A percentile compares a stretch with the other conserved stretches of the same genome.
Evolutionary conservation across 2,329 filamentous ascomycete genomes (phyloP).

Genomic region (Alternaria sp.): DNA sequence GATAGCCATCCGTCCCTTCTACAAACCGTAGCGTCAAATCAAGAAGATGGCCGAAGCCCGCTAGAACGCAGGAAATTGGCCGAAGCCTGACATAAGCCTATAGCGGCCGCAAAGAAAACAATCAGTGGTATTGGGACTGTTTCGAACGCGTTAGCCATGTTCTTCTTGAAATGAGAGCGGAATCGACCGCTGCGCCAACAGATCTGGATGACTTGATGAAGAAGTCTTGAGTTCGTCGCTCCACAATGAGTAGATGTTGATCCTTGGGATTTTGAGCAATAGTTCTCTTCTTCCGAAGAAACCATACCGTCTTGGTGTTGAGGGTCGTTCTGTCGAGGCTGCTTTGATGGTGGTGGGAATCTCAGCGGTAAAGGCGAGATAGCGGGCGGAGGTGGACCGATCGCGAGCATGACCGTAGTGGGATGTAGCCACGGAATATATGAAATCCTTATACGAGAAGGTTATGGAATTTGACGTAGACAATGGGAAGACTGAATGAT

Average conservation of each 20-base stretch:
- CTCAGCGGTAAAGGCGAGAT: not conserved
- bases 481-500: not conserved
- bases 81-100: not conserved
- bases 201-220: slow-evolving; percentile 10
- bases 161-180: not conserved
- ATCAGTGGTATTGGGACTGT: not conserved
- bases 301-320: not conserved
- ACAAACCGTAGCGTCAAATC: not conserved
- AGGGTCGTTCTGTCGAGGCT: not conserved
- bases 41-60: not conserved
- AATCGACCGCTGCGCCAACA: slow-evolving; percentile 1
- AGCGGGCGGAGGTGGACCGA: not conserved
- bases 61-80: not conserved
- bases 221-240: not conserved
- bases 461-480: not conserved
- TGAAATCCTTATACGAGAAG: not conserved
- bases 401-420: not conserved
- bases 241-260: not conserved
- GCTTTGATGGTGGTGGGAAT: not conserved
- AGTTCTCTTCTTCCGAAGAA: not conserved
- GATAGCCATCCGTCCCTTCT: not conserved
- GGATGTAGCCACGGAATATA: not conserved
- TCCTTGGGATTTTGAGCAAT: too few relatives aligned
- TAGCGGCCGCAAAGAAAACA: not conserved
- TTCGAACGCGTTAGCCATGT: slow-evolving; percentile 6